Evolutionary conservation across 2,329 filamentous ascomycete genomes (phyloP).

Genomic region (Aureobasidium sp.): DNA sequence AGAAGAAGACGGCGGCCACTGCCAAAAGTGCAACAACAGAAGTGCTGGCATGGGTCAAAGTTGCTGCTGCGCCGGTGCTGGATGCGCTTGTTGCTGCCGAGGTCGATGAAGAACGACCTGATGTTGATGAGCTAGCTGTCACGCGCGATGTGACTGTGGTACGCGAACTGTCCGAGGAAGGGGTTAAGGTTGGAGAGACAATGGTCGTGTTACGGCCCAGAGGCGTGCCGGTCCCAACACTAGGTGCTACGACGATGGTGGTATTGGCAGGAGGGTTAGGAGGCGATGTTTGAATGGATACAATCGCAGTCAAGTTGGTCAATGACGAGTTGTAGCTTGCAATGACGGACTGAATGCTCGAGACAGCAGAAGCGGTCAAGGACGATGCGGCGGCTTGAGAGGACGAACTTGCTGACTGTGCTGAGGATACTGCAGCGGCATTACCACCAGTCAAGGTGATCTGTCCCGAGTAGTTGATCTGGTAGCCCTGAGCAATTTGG

Average conservation of each 20-base stretch:
- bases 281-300: constrained; percentile 4
- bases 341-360: constrained; percentile 20
- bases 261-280: constrained; percentile 18
- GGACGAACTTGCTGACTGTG: constrained; percentile 19
- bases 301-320: constrained; percentile 17
- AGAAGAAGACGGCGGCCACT: constrained; percentile 36
- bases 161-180: constrained; percentile 18
- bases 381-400: not conserved
- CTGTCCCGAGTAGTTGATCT: constrained; percentile 51
- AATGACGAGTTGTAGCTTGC: constrained; percentile 19
- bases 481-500: constrained; percentile 47
- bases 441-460: constrained; percentile 40
- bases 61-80: constrained; percentile 7
- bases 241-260: constrained; percentile 18
- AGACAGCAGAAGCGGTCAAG: constrained; percentile 13
- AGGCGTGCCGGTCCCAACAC: constrained; percentile 22
- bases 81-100: not conserved
- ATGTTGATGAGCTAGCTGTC: constrained; percentile 16
- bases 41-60: constrained; percentile 28
- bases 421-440: constrained; percentile 22
- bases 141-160: constrained; percentile 21
- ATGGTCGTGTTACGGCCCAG: constrained; percentile 27
- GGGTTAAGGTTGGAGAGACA: constrained; percentile 22
- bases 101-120: constrained; percentile 20
- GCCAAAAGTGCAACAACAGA: constrained; percentile 36